phyloP scores from a whole-genome alignment of 768 basidiomycete genomes.

The Leucocoprinus birnbaumii region DNA sequence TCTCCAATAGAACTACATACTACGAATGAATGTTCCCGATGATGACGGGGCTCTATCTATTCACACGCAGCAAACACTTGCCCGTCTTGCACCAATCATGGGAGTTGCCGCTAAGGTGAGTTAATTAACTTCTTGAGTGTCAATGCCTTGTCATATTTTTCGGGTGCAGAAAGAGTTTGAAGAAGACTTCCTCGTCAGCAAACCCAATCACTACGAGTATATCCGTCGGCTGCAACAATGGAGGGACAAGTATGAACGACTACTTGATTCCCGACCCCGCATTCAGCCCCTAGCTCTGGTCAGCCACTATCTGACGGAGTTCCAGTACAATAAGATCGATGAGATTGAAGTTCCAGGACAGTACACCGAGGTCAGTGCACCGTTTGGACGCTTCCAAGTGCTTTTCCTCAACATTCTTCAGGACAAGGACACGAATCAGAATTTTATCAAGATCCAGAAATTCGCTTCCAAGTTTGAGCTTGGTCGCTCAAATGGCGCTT shows the following conservation, averaged over 20 bases:
- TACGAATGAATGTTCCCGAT: conserved; percentile 60
- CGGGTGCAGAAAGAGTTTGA: conserved; percentile 76
- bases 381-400: neutral
- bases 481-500: conserved; percentile 80
- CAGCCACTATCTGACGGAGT: conserved; percentile 94
- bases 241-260: conserved; percentile 86
- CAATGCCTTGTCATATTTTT: conserved; percentile 1
- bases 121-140: conserved; percentile 6
- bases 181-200: conserved; percentile 81
- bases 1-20: conserved; percentile 55
- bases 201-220: conserved; percentile 82
- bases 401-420: conserved; percentile 26
- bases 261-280: conserved; percentile 80
- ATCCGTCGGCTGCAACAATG: conserved; percentile 87
- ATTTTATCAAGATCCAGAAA: conserved; percentile 87
- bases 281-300: conserved; percentile 81
- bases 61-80: conserved; percentile 52
- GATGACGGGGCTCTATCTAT: conserved; percentile 65
- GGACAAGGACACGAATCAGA: conserved; percentile 94
- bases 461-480: conserved; percentile 91
- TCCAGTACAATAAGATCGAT: conserved; percentile 96
- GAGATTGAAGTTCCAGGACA: conserved; percentile 99
- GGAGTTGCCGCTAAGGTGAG: conserved; percentile 56
- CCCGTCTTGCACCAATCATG: conserved; percentile 60
- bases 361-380: conserved; percentile 89